phyloP scores from a whole-genome alignment of 2,329 filamentous ascomycete genomes.

The Colletotrichum sp. region DNA sequence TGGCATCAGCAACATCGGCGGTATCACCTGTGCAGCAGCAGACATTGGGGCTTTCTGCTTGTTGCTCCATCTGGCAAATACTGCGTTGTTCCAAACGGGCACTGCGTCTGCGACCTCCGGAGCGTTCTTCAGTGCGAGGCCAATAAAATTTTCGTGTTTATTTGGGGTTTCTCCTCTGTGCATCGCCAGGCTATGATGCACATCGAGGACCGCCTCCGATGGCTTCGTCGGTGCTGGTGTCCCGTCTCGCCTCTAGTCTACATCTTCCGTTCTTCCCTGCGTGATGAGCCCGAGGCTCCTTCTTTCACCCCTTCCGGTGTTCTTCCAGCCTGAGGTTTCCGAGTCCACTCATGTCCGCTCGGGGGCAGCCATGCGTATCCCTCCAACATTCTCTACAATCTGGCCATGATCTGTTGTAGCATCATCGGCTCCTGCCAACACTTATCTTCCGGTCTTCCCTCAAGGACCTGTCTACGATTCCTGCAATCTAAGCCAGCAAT shows the following conservation, averaged over 20 bases:
- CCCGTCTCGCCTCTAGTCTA: neutral
- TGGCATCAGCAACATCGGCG: neutral
- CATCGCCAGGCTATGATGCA: neutral
- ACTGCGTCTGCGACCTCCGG: neutral
- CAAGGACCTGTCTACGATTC: neutral
- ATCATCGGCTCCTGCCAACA: neutral
- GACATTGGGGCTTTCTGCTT: neutral
- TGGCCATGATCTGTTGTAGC: neutral
- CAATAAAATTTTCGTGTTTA: neutral
- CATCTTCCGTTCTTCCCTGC: neutral
- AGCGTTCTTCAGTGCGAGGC: neutral
- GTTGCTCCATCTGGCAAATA: neutral
- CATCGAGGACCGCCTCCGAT: neutral
- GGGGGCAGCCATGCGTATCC: neutral
- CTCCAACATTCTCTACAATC: neutral
- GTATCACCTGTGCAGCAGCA: neutral
- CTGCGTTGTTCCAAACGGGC: neutral
- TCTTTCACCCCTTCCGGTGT: neutral
- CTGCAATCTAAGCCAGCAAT: neutral
- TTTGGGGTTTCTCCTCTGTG: neutral
- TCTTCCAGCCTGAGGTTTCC: neutral
- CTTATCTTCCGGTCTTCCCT: neutral
- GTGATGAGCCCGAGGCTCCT: neutral
- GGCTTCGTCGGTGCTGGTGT: neutral
- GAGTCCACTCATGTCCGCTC: neutral